Conservation (phyloP, 2,329 filamentous ascomycete genomes). For the Ascochyta pisi region DNA sequence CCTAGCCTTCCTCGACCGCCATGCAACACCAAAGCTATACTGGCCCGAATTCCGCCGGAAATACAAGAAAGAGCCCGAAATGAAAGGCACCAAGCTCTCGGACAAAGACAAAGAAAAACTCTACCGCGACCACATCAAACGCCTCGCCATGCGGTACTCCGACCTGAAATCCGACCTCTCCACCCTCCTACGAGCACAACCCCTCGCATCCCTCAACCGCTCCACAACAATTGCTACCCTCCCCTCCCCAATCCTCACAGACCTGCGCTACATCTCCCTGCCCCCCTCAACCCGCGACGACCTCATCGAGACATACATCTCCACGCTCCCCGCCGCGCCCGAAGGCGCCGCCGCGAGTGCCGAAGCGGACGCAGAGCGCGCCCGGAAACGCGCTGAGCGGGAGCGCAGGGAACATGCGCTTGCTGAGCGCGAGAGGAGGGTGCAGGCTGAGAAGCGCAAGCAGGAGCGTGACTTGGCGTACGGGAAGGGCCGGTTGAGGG, state of each 20-base stretch:
- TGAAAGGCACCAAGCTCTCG: slow-evolving; percentile 70
- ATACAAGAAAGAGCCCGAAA: slow-evolving; percentile 78
- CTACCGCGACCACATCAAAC: slow-evolving; percentile 75
- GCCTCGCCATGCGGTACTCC: slow-evolving; percentile 69
- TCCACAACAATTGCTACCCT: slow-evolving; percentile 63
- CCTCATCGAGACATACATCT: slow-evolving; percentile 71
- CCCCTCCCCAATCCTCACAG: slow-evolving; percentile 67
- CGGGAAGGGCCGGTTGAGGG: slow-evolving; percentile 67
- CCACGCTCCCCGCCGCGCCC: slow-evolving; percentile 67
- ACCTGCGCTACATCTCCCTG: slow-evolving; percentile 74
- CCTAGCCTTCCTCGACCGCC: slow-evolving; percentile 77
- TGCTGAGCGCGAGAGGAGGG: slow-evolving; percentile 66
- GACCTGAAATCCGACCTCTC: slow-evolving; percentile 74
- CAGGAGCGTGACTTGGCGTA: slow-evolving; percentile 66
- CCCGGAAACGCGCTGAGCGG: slow-evolving; percentile 45
- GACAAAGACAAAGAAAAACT: slow-evolving; percentile 78
- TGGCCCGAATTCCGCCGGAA: slow-evolving; percentile 98
- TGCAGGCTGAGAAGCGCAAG: slow-evolving; percentile 68
- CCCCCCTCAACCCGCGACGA: slow-evolving; percentile 67
- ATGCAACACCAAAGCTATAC: slow-evolving; percentile 90
- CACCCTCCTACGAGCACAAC: slow-evolving; percentile 67
- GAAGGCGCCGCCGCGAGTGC: slow-evolving; percentile 50
- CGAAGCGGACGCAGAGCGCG: slow-evolving; percentile 61
- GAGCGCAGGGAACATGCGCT: slow-evolving; percentile 69
- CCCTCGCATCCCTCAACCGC: slow-evolving; percentile 66